phyloP scores from a whole-genome alignment of 2,329 filamentous ascomycete genomes.

The Cryphonectria radicalis region DNA sequence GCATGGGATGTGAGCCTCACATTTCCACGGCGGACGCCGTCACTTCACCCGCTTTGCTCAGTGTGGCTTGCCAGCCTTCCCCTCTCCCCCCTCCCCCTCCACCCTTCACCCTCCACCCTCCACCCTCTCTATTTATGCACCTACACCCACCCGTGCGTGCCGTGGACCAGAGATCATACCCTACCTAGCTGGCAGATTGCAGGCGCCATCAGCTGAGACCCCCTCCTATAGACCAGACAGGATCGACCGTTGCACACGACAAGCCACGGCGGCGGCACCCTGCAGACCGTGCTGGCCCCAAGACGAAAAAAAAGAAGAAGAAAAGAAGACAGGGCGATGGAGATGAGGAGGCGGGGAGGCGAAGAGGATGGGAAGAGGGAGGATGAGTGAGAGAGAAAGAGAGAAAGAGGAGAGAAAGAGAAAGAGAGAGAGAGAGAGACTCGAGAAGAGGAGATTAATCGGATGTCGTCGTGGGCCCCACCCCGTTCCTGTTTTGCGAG shows the following conservation, averaged over 20 bases:
- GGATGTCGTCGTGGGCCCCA: neutral
- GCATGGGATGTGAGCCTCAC: neutral
- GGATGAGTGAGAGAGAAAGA: neutral
- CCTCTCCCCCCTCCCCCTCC: too few species aligned
- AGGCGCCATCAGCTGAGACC: neutral
- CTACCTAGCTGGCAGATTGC: too few species aligned
- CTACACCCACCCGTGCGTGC: neutral
- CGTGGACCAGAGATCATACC: neutral
- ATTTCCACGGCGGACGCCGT: neutral
- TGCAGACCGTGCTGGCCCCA: neutral
- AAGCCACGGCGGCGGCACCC: neutral
- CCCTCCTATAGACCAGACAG: neutral
- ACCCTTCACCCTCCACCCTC: too few species aligned
- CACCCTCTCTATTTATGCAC: neutral
- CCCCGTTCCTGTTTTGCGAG: neutral
- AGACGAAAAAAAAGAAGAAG: neutral
- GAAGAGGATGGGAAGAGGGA: neutral
- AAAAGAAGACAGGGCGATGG: neutral
- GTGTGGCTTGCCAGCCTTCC: neutral
- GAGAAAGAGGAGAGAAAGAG: neutral
- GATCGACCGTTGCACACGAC: neutral
- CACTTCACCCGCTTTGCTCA: neutral
- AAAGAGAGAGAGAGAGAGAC: neutral
- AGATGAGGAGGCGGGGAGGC: neutral
- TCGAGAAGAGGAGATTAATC: neutral